Conservation (phyloP, 2,329 filamentous ascomycete species). For the Cercospora nicotianae region DNA sequence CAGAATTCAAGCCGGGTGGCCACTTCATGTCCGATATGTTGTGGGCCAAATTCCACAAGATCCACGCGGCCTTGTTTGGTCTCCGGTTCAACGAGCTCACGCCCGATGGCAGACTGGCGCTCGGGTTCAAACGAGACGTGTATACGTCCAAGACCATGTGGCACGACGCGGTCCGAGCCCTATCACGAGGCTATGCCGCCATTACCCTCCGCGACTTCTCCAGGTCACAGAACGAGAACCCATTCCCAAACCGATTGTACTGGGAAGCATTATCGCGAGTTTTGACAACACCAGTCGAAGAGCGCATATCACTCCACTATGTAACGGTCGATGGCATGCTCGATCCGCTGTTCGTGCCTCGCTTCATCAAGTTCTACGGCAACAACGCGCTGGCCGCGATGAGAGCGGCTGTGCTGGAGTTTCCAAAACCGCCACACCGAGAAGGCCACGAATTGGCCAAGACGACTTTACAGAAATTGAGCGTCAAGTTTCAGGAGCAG, state of each 20-base stretch:
- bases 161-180: constrained; percentile 13
- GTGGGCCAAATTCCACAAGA: constrained; percentile 78
- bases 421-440: constrained; percentile 12
- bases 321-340: constrained; percentile 55
- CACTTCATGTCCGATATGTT: constrained; percentile 78
- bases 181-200: constrained; percentile 67
- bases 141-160: constrained; percentile 14
- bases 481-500: constrained; percentile 9
- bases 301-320: constrained; percentile 51
- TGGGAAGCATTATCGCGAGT: constrained; percentile 78
- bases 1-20: constrained; percentile 60
- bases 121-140: constrained; percentile 65
- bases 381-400: constrained; percentile 16
- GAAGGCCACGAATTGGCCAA: constrained; percentile 15
- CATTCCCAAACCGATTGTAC: constrained; percentile 75
- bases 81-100: constrained; percentile 61
- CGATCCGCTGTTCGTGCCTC: constrained; percentile 62
- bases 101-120: constrained; percentile 61
- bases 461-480: constrained; percentile 7
- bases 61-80: constrained; percentile 84
- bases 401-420: constrained; percentile 14
- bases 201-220: constrained; percentile 81
- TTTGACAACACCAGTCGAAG: constrained; percentile 66
- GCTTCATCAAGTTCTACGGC: constrained; percentile 70
- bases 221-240: constrained; percentile 66